These are phyloP conservation scores for Paecilomyces variotii DNA, from an alignment of 2,329 filamentous ascomycete genomes.

Conservation along the genomic window DNA sequence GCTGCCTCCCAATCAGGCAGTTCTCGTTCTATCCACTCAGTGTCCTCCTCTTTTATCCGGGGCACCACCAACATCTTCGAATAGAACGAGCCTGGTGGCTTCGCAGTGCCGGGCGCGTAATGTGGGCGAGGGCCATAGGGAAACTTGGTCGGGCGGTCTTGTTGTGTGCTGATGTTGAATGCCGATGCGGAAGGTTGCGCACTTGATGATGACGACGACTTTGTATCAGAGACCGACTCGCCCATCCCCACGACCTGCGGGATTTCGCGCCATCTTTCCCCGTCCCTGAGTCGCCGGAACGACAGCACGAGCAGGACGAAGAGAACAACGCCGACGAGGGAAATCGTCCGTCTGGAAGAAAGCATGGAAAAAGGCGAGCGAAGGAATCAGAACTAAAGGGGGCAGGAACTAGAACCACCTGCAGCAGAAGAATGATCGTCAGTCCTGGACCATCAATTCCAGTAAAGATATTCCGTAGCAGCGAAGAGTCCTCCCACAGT, in stretches of 20 bases:
- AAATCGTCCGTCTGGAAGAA: constrained; percentile 22
- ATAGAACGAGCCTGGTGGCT: constrained; percentile 43
- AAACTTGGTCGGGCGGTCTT: not conserved
- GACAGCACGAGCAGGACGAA: constrained; percentile 19
- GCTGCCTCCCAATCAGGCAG: constrained; percentile 42
- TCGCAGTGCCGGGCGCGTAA: constrained; percentile 29
- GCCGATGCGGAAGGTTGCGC: not conserved
- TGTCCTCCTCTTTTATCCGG: constrained; percentile 44
- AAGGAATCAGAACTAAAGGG: not conserved
- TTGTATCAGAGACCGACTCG: constrained; percentile 15
- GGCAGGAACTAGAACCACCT: not conserved
- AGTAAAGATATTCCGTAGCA: not conserved
- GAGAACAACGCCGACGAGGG: constrained; percentile 25
- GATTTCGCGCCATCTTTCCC: constrained; percentile 23
- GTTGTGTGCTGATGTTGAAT: not conserved
- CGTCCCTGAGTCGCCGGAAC: constrained; percentile 17
- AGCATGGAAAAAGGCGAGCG: constrained; percentile 17
- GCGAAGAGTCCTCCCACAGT: not conserved
- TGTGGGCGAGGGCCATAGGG: constrained; percentile 15
- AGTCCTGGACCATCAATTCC: not conserved
- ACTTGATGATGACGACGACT: not conserved
- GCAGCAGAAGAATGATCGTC: not conserved
- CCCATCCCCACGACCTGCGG: constrained; percentile 32
- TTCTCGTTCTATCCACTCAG: constrained; percentile 47
- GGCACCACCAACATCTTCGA: constrained; percentile 49